Base-by-base conservation (phyloP, 331 rosid genomes). In the Ulmus americana region DNA sequence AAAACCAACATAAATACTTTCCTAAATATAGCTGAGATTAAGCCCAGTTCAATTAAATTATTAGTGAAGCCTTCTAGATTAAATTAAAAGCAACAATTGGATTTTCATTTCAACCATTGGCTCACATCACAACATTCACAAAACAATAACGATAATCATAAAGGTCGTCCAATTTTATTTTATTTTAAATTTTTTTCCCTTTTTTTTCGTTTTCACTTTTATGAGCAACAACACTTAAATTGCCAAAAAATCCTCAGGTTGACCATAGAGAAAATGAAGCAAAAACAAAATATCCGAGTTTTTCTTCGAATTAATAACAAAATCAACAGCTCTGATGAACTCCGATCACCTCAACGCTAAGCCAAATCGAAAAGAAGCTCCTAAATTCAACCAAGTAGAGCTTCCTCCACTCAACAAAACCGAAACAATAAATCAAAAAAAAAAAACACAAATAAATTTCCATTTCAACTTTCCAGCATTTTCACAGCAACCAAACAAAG, bases 401-500 rank as follows among this genome's bases (percentile, higher is more conserved):
- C n/a, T 1, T 10, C 15, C 13, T 16, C 14, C 16, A 48, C 13
- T 48, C n/a, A 48, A 48, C 53, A 14, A 10, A 48, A 6, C 14
- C 53, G 5, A 48, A 28, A 28, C 35, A 28, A 28, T 28, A 28
- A 28, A 48, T 48, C 7, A 48, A 48, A 48, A 12, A 48, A 6
- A 48, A 2, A 48, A 6, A 48, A 16, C 53, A 48, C 14, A 10
- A 35, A 0, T 6, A 63, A 47, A 28, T 39, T 41, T 59, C 51
- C 38, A 16, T 41, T 69, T 13, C 43, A 12, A 1, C 12, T 48
- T 50, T 63, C 76, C 39, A 35, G 70, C 43, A 16, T 45, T 71
- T 71, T 61, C 63, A 7, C 40, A 35, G 39, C 75, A 62, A 53
- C 41, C 63, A 55, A 45, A 28, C 11, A 18, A 50, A 61, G 16